Evolutionary conservation across 1,139 yeast species (phyloP).

Genomic region (Hemisphaericaspora xylanilytica): DNA sequence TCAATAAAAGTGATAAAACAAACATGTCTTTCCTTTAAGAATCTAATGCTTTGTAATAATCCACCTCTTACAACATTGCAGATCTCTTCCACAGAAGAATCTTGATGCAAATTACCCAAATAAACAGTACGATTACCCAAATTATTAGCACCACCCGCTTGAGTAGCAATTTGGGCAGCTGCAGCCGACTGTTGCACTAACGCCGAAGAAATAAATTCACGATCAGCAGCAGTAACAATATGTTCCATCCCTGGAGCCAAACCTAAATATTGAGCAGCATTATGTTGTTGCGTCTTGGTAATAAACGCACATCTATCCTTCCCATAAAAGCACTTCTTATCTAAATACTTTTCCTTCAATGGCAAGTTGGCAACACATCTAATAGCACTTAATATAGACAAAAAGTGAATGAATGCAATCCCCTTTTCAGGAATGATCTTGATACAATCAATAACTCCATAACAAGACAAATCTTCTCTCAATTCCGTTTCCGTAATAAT

Average conservation of each 20-base stretch:
- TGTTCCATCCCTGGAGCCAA: constrained; percentile 89
- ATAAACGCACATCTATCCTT: constrained; percentile 71
- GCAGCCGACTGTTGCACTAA: constrained; percentile 67
- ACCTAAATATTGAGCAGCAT: constrained; percentile 93
- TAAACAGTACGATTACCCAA: constrained; percentile 91
- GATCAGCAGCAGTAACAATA: constrained; percentile 75
- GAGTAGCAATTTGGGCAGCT: constrained; percentile 71
- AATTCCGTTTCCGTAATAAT: constrained; percentile 59
- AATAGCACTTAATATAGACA: constrained; percentile 55
- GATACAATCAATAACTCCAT: constrained; percentile 56
- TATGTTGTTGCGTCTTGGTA: constrained; percentile 93
- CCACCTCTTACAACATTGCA: constrained; percentile 96
- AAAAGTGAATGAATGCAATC: constrained; percentile 60
- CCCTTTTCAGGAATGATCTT: constrained; percentile 58
- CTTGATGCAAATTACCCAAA: constrained; percentile 82
- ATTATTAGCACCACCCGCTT: constrained; percentile 74
- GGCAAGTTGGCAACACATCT: constrained; percentile 60
- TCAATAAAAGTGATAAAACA: constrained; percentile 92
- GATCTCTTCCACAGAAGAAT: constrained; percentile 83
- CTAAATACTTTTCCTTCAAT: constrained; percentile 51
- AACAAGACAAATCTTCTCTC: constrained; percentile 46
- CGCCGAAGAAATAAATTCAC: constrained; percentile 59
- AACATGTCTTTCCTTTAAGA: constrained; percentile 76
- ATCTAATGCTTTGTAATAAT: constrained; percentile 67
- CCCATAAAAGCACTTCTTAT: constrained; percentile 58